phyloP scores from a whole-genome alignment of 2,329 filamentous ascomycete species.

The Colletotrichum liriopes region DNA sequence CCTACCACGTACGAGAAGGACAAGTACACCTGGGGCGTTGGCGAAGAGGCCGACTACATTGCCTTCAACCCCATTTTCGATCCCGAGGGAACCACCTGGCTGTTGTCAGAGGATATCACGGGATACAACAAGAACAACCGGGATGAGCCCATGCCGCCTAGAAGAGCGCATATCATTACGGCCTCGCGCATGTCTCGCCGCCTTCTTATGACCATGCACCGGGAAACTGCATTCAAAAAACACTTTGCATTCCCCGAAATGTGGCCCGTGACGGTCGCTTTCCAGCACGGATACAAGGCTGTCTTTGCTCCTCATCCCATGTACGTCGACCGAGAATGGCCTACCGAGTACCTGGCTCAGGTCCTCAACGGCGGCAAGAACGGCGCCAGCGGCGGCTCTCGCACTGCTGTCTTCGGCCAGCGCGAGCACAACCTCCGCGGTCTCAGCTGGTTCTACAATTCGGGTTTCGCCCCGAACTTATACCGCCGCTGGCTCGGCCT shows the following conservation, averaged over 20 bases:
- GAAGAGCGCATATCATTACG: conserved; percentile 91
- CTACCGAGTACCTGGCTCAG: conserved; percentile 80
- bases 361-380: conserved; percentile 87
- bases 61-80: conserved; percentile 94
- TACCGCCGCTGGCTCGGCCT: conserved; percentile 91
- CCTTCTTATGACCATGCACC: conserved; percentile 89
- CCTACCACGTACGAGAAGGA: conserved; percentile 83
- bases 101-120: conserved; percentile 85
- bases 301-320: conserved; percentile 92
- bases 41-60: conserved; percentile 92
- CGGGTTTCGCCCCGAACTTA: conserved; percentile 84
- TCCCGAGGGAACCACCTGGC: conserved; percentile 88
- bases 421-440: conserved; percentile 91
- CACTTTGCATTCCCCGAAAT: conserved; percentile 96
- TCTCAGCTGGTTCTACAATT: conserved; percentile 93
- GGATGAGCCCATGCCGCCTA: conserved; percentile 72
- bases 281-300: conserved; percentile 94
- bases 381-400: conserved; percentile 80
- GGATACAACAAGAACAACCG: conserved; percentile 79
- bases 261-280: conserved; percentile 90
- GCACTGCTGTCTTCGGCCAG: conserved; percentile 83
- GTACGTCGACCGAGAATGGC: conserved; percentile 91
- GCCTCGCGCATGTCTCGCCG: conserved; percentile 86
- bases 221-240: conserved; percentile 86
- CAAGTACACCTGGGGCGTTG: conserved; percentile 88